These are phyloP conservation scores for Trypanosoma caninum DNA, from an alignment of 208 protist species.

Conservation along the genomic window DNA sequence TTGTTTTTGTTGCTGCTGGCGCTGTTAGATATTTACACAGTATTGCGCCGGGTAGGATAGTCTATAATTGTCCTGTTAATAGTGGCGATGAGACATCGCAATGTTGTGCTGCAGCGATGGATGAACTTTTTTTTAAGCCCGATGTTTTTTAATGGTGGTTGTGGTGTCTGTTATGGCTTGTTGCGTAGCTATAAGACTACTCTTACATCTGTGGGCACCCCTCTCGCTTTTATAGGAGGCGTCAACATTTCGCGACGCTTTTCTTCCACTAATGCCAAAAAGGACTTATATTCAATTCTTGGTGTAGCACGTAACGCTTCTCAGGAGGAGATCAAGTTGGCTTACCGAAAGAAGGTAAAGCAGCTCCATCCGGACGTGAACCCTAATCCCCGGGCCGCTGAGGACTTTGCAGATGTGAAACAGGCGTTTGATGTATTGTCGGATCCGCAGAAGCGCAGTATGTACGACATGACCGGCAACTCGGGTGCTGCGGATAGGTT, in stretches of 20 bases:
- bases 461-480: conserved; percentile 91
- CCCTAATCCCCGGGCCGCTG: conserved; percentile 66
- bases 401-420: conserved; percentile 90
- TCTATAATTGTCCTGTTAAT: too few species aligned
- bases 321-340: conserved; percentile 79
- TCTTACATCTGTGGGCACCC: background rate
- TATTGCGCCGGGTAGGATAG: too few species aligned
- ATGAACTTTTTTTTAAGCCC: too few species aligned
- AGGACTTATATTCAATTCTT: conserved; percentile 81
- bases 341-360: conserved; percentile 86
- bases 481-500: conserved; percentile 59
- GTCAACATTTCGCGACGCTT: conserved; percentile 21
- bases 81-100: background rate
- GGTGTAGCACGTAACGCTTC: conserved; percentile 76
- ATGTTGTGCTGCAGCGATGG: background rate
- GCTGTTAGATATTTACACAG: background rate
- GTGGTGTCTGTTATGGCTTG: too few species aligned
- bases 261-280: conserved; percentile 39
- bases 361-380: conserved; percentile 88
- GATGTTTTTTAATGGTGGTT: too few species aligned
- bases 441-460: conserved; percentile 87
- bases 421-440: conserved; percentile 88
- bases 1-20: background rate
- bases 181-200: too few species aligned
- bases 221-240: background rate